Evolutionary conservation across 2,329 filamentous ascomycete species (phyloP).

Genomic region (Fusarium hostae): DNA sequence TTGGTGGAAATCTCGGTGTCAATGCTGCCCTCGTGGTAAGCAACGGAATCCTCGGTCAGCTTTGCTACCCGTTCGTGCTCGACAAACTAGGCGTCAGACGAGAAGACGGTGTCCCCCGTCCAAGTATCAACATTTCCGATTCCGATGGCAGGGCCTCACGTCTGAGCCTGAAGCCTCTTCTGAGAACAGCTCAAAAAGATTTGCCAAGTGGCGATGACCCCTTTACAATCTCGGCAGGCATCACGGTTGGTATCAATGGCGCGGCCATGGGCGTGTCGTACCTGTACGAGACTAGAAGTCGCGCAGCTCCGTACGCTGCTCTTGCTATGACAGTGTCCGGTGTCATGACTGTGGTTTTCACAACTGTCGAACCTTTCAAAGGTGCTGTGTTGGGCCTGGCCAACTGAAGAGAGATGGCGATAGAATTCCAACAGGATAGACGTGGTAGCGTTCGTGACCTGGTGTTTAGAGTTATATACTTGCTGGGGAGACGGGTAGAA

Average conservation of each 20-base stretch:
- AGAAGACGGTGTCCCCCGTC: not conserved
- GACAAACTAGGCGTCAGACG: slow-evolving; percentile 44
- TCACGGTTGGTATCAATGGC: slow-evolving; percentile 67
- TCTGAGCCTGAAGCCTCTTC: not conserved
- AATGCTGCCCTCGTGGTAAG: slow-evolving; percentile 64
- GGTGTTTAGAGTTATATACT: slow-evolving; percentile 33
- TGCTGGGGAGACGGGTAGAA: slow-evolving; percentile 24
- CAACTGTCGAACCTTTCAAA: slow-evolving; percentile 59
- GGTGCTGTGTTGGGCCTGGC: slow-evolving; percentile 51
- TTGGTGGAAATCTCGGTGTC: slow-evolving; percentile 58
- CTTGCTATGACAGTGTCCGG: slow-evolving; percentile 69
- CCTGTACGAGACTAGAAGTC: slow-evolving; percentile 64
- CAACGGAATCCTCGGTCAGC: slow-evolving; percentile 60
- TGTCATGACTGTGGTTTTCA: slow-evolving; percentile 65
- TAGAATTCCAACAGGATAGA: slow-evolving; percentile 1
- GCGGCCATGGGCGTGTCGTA: slow-evolving; percentile 70
- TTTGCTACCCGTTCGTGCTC: slow-evolving; percentile 53
- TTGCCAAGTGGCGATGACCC: slow-evolving; percentile 46
- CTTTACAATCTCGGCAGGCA: slow-evolving; percentile 59
- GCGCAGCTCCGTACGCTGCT: slow-evolving; percentile 65
- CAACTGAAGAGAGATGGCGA: slow-evolving; percentile 32
- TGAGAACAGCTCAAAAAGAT: slow-evolving; percentile 21
- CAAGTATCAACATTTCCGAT: not conserved
- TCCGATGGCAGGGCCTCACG: slow-evolving; percentile 5
- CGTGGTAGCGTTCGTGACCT: slow-evolving; percentile 9